These are phyloP conservation scores for Neofusicoccum ribis DNA, from an alignment of 2,329 filamentous ascomycete species.

Conservation along the genomic window DNA sequence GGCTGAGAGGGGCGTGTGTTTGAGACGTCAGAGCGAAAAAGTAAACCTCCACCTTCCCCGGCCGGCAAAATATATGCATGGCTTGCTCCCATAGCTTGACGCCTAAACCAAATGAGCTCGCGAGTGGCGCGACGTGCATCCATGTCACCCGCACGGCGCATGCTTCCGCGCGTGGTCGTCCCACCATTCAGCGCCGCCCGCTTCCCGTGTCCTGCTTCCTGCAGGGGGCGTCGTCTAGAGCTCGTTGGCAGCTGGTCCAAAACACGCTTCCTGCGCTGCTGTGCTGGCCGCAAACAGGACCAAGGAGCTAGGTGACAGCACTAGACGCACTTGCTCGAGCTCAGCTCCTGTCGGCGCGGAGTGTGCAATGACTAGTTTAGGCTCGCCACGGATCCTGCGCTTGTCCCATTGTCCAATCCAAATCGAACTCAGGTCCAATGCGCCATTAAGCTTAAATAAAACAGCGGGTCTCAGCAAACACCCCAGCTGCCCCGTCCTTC, in stretches of 20 bases:
- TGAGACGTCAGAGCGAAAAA: background rate
- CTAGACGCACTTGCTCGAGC: background rate
- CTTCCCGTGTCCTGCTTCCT: background rate
- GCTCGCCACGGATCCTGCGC: background rate
- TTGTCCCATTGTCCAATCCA: too few species aligned
- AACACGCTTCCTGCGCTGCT: background rate
- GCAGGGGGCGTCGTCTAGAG: background rate
- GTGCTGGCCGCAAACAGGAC: background rate
- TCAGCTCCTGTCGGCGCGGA: slow-evolving; percentile 2
- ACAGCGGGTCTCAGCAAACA: background rate
- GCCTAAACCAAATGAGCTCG: background rate
- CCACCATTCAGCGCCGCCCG: slow-evolving; percentile 5
- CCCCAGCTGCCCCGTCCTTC: background rate
- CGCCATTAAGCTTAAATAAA: slow-evolving; percentile 12
- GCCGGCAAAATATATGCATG: slow-evolving; percentile 5
- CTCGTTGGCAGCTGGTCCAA: background rate
- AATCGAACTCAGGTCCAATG: background rate
- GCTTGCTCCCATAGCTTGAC: background rate
- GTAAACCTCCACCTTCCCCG: background rate
- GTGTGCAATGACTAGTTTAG: background rate
- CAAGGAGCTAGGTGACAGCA: background rate
- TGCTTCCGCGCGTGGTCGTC: background rate
- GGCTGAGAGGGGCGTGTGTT: background rate
- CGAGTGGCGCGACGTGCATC: background rate
- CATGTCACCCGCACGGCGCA: background rate